Conservation (phyloP, 768 basidiomycete genomes). For the Macrolepiota fuliginosa region DNA sequence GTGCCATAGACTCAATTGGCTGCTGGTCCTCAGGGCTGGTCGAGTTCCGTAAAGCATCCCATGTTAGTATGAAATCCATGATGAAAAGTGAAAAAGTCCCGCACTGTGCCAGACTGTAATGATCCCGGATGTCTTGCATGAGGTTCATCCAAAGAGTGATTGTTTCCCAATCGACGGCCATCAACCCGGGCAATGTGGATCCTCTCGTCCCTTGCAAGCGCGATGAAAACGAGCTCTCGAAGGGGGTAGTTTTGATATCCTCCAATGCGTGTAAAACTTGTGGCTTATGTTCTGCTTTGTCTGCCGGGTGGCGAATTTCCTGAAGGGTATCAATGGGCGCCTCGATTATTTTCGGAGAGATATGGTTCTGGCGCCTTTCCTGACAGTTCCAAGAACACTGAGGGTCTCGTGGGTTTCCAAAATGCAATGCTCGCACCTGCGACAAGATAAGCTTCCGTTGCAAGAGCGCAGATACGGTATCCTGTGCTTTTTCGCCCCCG, state of each 20-base stretch:
- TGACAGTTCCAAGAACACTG: slow-evolving; percentile 13
- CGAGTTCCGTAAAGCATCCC: slow-evolving; percentile 1
- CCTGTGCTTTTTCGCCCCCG: slow-evolving; percentile 15
- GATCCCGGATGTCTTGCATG: slow-evolving; percentile 69
- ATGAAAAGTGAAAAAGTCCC: slow-evolving; percentile 21
- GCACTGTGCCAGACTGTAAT: slow-evolving; percentile 62
- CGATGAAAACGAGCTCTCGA: slow-evolving; percentile 62
- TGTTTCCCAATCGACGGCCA: slow-evolving; percentile 74
- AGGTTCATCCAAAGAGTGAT: slow-evolving; percentile 71
- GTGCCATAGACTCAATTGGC: slow-evolving; percentile 38
- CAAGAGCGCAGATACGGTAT: slow-evolving; percentile 26
- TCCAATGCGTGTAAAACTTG: slow-evolving; percentile 50
- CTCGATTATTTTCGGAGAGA: slow-evolving; percentile 19
- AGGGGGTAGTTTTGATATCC: slow-evolving; percentile 59
- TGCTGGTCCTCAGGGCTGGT: slow-evolving; percentile 55
- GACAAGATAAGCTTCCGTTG: slow-evolving; percentile 44
- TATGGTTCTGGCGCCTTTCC: slow-evolving; percentile 28
- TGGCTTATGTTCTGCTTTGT: not conserved
- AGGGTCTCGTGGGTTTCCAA: not conserved
- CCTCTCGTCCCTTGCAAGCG: slow-evolving; percentile 50
- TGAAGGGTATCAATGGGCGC: slow-evolving; percentile 13
- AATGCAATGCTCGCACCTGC: not conserved
- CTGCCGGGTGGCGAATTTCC: not conserved
- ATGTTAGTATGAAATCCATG: not conserved
- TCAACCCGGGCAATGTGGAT: slow-evolving; percentile 30